Percentiles rank a stretch among this genome's conserved stretches.
Evolutionary conservation across 345 rosid genomes (phyloP).

Genomic region (Euphorbia peplus): DNA sequence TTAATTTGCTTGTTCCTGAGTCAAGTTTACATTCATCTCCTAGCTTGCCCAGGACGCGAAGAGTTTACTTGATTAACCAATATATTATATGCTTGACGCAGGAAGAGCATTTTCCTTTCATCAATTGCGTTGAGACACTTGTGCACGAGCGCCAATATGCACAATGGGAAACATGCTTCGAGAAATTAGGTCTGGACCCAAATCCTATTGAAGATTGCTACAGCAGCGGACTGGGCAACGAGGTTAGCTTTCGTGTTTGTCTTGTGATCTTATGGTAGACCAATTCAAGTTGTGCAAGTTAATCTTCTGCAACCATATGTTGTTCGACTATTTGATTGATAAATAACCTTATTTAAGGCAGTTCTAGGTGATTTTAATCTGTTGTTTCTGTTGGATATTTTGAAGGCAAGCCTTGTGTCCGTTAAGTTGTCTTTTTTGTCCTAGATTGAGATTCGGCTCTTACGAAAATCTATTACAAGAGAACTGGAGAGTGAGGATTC

Average conservation of each 20-base stretch:
- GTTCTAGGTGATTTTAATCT: neutral
- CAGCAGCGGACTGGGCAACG: conserved; percentile 48
- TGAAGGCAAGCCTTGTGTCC: neutral
- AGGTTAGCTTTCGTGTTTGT: conserved; percentile 41
- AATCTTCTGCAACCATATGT: neutral
- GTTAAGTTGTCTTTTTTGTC: neutral
- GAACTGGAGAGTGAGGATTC: neutral
- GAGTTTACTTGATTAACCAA: neutral
- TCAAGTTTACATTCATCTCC: neutral
- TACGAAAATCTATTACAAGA: neutral
- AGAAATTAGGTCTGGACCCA: conserved; percentile 52
- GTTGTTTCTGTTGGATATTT: neutral
- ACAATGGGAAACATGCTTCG: conserved; percentile 75
- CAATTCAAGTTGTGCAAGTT: conserved; percentile 4
- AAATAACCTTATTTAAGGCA: neutral
- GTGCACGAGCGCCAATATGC: conserved; percentile 46
- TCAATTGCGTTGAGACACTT: conserved; percentile 67
- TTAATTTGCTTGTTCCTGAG: too few relatives aligned
- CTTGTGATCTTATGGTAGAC: neutral
- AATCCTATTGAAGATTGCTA: conserved; percentile 60
- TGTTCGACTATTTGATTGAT: neutral
- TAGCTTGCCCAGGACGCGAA: neutral
- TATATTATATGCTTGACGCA: conserved; percentile 28
- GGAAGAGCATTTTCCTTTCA: conserved; percentile 72
- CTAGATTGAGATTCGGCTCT: neutral